Percentiles rank a stretch among this genome's conserved stretches.
phyloP scores from a whole-genome alignment of 1,284 basidiomycete genomes.

The Heliocybe sulcata region DNA sequence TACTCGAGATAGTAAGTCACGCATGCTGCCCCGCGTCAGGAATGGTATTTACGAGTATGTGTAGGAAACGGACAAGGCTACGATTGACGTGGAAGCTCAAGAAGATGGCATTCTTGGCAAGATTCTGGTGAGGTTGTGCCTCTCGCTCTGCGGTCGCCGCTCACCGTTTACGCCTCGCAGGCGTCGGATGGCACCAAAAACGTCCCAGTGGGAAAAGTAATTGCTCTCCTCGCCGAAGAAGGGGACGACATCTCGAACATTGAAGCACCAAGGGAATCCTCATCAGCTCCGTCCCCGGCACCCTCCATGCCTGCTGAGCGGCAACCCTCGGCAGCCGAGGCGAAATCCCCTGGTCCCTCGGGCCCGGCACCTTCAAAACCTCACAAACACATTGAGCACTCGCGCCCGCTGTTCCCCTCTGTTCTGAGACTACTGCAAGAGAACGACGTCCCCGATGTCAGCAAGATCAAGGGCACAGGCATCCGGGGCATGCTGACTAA shows the following conservation, averaged over 20 bases:
- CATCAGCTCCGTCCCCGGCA: conserved; percentile 23
- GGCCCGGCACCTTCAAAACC: conserved; percentile 18
- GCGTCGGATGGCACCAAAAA: conserved; percentile 78
- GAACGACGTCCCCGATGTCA: conserved; percentile 45
- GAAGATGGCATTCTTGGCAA: conserved; percentile 94
- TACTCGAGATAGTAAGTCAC: conserved; percentile 84
- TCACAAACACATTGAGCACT: conserved; percentile 37
- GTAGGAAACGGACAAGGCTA: conserved; percentile 98
- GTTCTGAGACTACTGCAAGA: conserved; percentile 65
- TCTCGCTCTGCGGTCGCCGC: not conserved
- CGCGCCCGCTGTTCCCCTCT: conserved; percentile 70
- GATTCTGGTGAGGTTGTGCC: conserved; percentile 61
- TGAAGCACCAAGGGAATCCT: conserved; percentile 34
- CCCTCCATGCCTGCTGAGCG: conserved; percentile 18
- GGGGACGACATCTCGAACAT: conserved; percentile 91
- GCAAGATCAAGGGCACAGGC: conserved; percentile 71
- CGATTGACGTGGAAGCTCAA: conserved; percentile 98
- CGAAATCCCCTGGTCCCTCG: conserved; percentile 16
- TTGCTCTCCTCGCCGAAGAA: conserved; percentile 93
- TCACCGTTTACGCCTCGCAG: conserved; percentile 30
- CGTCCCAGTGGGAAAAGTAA: conserved; percentile 81
- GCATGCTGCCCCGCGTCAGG: not conserved
- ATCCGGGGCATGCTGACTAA: conserved; percentile 87
- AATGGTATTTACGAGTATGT: conserved; percentile 5
- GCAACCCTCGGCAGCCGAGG: conserved; percentile 4